Conservation (phyloP, 768 basidiomycete genomes). For the Tulasnella sp. region DNA sequence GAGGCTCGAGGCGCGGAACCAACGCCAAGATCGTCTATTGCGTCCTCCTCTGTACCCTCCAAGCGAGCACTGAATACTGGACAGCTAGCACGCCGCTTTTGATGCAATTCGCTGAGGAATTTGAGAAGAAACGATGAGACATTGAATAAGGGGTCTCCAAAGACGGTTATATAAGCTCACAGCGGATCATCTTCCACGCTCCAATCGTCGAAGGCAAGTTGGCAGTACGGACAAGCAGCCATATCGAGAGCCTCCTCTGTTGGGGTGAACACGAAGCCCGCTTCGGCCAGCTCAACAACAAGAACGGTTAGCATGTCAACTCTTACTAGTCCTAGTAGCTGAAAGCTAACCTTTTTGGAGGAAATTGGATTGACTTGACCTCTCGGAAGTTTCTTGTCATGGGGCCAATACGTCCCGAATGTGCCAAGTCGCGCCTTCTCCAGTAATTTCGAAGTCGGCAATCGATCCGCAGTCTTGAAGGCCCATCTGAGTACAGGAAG, state of each 20-base stretch:
- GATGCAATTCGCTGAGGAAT: constrained; percentile 2
- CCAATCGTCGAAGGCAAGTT: constrained; percentile 74
- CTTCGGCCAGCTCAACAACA: constrained; percentile 91
- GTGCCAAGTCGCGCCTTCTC: constrained; percentile 63
- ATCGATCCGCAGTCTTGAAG: constrained; percentile 46
- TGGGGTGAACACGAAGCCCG: constrained; percentile 78
- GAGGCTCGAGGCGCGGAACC: no score
- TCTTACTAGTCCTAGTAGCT: no score
- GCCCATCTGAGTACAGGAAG: constrained; percentile 37
- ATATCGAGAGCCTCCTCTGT: constrained; percentile 59
- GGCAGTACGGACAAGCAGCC: constrained; percentile 79
- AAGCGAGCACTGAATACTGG: constrained; percentile 4
- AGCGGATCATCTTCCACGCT: constrained; percentile 75
- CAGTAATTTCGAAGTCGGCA: constrained; percentile 59
- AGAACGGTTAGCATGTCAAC: no score
- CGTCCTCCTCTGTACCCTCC: neutral
- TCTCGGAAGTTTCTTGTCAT: constrained; percentile 36
- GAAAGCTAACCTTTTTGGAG: constrained; percentile 58
- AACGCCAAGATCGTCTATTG: neutral
- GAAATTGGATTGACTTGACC: constrained; percentile 51
- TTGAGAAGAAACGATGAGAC: neutral
- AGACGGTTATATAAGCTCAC: constrained; percentile 38
- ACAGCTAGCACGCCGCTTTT: neutral
- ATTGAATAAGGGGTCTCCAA: neutral
- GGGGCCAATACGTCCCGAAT: constrained; percentile 54